Evolutionary conservation across 2,329 filamentous ascomycete species (phyloP), one percentile per base, ranked within the genome.

Genomic region (Achaetomium macrosporum): DNA sequence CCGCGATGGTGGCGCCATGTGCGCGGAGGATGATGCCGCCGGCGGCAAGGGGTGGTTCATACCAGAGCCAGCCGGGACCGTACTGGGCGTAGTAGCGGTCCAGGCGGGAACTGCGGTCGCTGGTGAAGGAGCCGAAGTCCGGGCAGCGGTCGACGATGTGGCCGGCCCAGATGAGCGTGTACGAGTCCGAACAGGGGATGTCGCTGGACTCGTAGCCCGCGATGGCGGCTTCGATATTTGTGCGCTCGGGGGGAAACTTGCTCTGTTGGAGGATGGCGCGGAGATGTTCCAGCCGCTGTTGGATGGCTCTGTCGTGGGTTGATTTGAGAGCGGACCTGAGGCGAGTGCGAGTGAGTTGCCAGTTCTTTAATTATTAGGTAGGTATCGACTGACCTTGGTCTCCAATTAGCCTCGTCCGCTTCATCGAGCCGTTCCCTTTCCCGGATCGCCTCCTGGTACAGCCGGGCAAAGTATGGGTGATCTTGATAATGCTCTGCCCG

Each of bases 1-100:
- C 69, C 8, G 66, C 37, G 16, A 57, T 51, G 6, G 43, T 39
- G 2, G 57, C 25, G 25, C 25, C 25, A 25, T 25, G 48, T 1
- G 46, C 57, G 2, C 29, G 59, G 15, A 43, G 58, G 15, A 43
- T 45, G 20, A 54, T 42, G 11, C 64, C 61, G 19, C 63, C 51
- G 16, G 56, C 40, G 12, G 66, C 57, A 2, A 76, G 62, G 0
- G 74, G 73, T 3, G 70, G 68, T 53, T 76, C 73, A 49, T 71
- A 72, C 73, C 73, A 77, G 12, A 76, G 65, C 69, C 71, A 75
- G 9, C 72, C 72, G 1, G 64, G 59, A 2, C 73, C 73, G 56
- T 72, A 55, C 11, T 57, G 41, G 4, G 57, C 61, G 35, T 45
- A 60, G 50, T 75, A 76, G 2, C 61, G 63, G 51, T 72, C 69